Percentiles rank a stretch among this genome's conserved stretches.
These are phyloP conservation scores for Pythium periplocum DNA, from an alignment of 352 stramenopile species.

Conservation along the genomic window DNA sequence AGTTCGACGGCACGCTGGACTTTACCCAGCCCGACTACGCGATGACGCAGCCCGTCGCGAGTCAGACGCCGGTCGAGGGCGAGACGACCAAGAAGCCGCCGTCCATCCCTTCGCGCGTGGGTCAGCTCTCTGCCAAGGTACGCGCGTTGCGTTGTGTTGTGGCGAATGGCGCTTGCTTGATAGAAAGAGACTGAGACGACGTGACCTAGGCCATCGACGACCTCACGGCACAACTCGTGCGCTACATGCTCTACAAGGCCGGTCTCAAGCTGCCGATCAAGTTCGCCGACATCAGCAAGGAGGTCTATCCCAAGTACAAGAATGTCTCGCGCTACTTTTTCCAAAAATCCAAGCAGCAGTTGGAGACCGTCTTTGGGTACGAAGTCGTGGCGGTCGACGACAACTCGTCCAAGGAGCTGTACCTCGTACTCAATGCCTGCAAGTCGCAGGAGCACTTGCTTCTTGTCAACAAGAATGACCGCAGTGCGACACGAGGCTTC, in stretches of 20 bases:
- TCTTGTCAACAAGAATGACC: constrained; percentile 71
- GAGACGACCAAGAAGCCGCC: constrained; percentile 31
- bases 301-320: constrained; percentile 76
- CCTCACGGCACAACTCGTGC: constrained; percentile 67
- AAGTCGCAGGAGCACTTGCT: constrained; percentile 70
- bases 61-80: constrained; percentile 29
- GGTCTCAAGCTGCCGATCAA: constrained; percentile 72
- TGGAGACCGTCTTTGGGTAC: constrained; percentile 77
- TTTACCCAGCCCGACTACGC: constrained; percentile 81
- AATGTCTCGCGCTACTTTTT: constrained; percentile 78
- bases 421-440: constrained; percentile 71
- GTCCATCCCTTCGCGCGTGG: constrained; percentile 32
- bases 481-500: constrained; percentile 49
- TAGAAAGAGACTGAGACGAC: no score
- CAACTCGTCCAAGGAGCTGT: constrained; percentile 56
- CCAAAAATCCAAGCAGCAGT: constrained; percentile 63
- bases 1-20: constrained; percentile 48
- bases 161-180: no score
- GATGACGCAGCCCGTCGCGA: constrained; percentile 7
- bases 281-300: constrained; percentile 80
- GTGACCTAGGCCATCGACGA: constrained; percentile 50
- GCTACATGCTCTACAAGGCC: constrained; percentile 84
- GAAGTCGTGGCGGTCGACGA: constrained; percentile 69
- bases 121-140: constrained; percentile 52
- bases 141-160: not conserved